phyloP scores from a whole-genome alignment of 306 rosid genomes.

The Prosopis cineraria region DNA sequence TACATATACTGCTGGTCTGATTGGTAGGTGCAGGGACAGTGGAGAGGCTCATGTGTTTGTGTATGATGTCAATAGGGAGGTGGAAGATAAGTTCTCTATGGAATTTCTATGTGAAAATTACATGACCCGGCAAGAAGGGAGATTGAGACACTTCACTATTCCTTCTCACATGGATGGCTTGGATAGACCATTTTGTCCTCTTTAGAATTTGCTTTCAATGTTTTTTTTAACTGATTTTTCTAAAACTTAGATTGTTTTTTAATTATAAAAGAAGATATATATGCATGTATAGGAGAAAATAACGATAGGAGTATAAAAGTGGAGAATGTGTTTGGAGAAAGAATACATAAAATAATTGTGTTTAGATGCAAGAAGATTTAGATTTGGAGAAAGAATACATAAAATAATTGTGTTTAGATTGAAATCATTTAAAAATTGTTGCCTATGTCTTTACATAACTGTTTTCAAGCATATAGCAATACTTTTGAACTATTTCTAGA shows the following conservation, averaged over 20 bases:
- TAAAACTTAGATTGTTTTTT: not conserved
- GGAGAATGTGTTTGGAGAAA: not conserved
- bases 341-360: no score
- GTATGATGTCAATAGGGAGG: slow-evolving; percentile 75
- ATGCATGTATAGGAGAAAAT: not conserved
- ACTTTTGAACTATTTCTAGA: no score
- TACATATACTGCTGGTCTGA: slow-evolving; percentile 75
- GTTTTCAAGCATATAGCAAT: no score
- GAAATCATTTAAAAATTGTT: no score
- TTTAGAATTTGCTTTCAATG: not conserved
- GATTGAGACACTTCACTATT: slow-evolving; percentile 71
- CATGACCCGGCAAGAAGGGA: slow-evolving; percentile 61
- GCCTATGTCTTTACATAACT: no score
- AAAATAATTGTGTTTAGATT: no score
- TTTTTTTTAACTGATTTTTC: not conserved
- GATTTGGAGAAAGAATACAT: no score
- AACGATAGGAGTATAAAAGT: not conserved
- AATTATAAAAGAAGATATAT: no score
- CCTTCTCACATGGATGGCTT: slow-evolving; percentile 53
- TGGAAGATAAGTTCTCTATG: slow-evolving; percentile 66
- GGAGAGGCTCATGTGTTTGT: slow-evolving; percentile 66
- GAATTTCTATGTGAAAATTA: slow-evolving; percentile 62
- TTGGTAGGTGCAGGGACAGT: slow-evolving; percentile 59
- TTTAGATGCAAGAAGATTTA: no score
- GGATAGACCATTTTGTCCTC: slow-evolving; percentile 59